These are phyloP conservation scores for Alternaria angustiovoidea DNA, from an alignment of 2,329 filamentous ascomycete genomes.

Conservation along the genomic window DNA sequence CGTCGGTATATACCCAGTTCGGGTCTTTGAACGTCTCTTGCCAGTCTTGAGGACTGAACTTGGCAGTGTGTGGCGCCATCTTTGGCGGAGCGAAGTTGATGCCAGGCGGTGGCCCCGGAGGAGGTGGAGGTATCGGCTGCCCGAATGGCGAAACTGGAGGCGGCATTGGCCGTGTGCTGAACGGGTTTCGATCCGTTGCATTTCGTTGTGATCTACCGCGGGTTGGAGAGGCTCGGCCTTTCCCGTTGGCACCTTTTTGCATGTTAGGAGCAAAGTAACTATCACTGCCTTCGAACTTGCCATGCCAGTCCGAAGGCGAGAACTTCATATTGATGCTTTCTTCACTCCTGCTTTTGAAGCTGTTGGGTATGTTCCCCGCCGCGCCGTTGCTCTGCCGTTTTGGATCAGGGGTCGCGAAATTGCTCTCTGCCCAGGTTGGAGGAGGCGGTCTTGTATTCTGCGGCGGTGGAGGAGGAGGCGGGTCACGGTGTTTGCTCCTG, in stretches of 20 bases:
- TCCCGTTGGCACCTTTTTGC: slow-evolving; percentile 32
- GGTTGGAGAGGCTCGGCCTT: slow-evolving; percentile 43
- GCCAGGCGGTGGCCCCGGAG: slow-evolving; percentile 40
- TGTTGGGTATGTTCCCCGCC: slow-evolving; percentile 31
- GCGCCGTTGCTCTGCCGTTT: slow-evolving; percentile 23
- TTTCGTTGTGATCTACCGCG: slow-evolving; percentile 41
- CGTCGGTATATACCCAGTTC: slow-evolving; percentile 47
- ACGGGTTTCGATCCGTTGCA: slow-evolving; percentile 26
- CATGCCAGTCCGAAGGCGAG: slow-evolving; percentile 56
- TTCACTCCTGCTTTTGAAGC: slow-evolving; percentile 56
- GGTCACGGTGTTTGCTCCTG: slow-evolving; percentile 23
- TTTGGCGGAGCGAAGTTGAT: slow-evolving; percentile 31
- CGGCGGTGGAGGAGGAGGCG: slow-evolving; percentile 22
- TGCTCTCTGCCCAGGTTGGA: slow-evolving; percentile 25
- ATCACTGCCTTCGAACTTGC: slow-evolving; percentile 54
- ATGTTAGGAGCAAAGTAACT: slow-evolving; percentile 54
- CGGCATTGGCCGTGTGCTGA: slow-evolving; percentile 28
- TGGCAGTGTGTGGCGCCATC: slow-evolving; percentile 40
- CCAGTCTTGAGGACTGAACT: slow-evolving; percentile 56
- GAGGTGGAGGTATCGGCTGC: slow-evolving; percentile 41
- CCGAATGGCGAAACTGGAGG: slow-evolving; percentile 31
- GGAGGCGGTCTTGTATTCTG: slow-evolving; percentile 28
- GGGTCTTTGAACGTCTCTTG: slow-evolving; percentile 55
- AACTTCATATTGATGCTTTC: slow-evolving; percentile 61
- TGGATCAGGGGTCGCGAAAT: slow-evolving; percentile 29